Percentiles rank a stretch among this genome's conserved stretches.
Evolutionary conservation across 2,329 filamentous ascomycete species (phyloP).

Genomic region (Aspergillus eucalypticola): DNA sequence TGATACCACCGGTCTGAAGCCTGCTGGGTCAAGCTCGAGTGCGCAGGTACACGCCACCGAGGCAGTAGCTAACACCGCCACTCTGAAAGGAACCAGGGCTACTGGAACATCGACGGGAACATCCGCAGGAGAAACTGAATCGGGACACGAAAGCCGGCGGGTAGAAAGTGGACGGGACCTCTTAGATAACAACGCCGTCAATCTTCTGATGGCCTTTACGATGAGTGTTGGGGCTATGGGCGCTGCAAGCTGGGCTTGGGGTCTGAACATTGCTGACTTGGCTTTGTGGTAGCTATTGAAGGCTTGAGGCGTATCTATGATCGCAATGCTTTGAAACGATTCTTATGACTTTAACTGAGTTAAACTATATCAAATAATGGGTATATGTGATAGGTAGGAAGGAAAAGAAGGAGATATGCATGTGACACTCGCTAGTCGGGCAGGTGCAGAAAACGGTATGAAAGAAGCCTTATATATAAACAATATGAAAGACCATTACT

Average conservation of each 20-base stretch:
- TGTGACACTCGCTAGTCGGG: too few species aligned
- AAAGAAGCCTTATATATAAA: too few species aligned
- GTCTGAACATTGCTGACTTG: constrained; percentile 18
- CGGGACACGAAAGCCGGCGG: constrained; percentile 59
- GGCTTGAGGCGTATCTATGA: background rate
- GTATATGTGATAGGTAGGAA: too few species aligned
- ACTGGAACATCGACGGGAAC: constrained; percentile 18
- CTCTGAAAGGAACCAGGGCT: constrained; percentile 22
- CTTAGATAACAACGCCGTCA: constrained; percentile 94
- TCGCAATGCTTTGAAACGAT: background rate
- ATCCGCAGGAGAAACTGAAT: constrained; percentile 18
- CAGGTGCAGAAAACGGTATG: too few species aligned
- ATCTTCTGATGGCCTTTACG: constrained; percentile 80
- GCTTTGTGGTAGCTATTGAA: background rate
- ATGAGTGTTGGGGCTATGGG: constrained; percentile 81
- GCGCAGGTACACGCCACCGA: constrained; percentile 31
- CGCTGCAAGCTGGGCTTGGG: constrained; percentile 43
- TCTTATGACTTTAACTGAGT: background rate
- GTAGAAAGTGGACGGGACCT: constrained; percentile 70
- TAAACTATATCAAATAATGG: too few species aligned
- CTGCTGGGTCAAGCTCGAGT: constrained; percentile 20
- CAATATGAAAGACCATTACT: too few species aligned
- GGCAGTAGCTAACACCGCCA: constrained; percentile 32
- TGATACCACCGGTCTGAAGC: constrained; percentile 6
- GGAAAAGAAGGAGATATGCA: too few species aligned